Evolutionary conservation across 1,284 basidiomycete species (phyloP).

Genomic region (Grifola frondosa): DNA sequence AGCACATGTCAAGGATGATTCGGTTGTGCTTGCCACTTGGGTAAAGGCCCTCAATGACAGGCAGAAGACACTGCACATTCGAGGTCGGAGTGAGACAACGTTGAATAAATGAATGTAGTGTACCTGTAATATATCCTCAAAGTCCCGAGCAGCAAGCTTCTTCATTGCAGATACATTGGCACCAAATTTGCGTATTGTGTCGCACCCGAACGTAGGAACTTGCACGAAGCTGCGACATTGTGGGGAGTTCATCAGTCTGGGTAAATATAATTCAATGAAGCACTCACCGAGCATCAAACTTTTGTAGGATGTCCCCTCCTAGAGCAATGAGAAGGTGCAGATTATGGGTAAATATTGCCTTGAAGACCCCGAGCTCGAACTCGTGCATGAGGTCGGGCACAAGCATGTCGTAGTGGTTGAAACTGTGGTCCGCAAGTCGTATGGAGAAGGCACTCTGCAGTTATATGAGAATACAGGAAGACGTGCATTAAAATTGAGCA

Average conservation of each 20-base stretch:
- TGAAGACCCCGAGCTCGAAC: slow-evolving; percentile 39
- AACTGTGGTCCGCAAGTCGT: slow-evolving; percentile 13
- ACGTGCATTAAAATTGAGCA: neutral
- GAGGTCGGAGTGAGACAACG: too few relatives aligned
- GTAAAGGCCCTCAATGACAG: slow-evolving; percentile 30
- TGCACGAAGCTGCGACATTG: slow-evolving; percentile 21
- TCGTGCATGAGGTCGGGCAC: slow-evolving; percentile 40
- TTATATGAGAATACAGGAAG: neutral
- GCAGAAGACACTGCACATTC: slow-evolving; percentile 27
- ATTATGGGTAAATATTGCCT: slow-evolving; percentile 8
- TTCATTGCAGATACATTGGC: slow-evolving; percentile 27
- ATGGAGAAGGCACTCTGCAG: slow-evolving; percentile 29
- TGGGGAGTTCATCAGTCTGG: neutral
- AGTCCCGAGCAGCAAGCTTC: slow-evolving; percentile 29
- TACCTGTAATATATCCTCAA: slow-evolving; percentile 31
- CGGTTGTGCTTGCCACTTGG: slow-evolving; percentile 16
- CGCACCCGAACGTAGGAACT: slow-evolving; percentile 27
- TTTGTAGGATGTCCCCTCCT: slow-evolving; percentile 1
- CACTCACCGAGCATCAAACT: slow-evolving; percentile 22
- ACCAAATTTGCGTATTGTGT: slow-evolving; percentile 26
- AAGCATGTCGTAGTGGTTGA: slow-evolving; percentile 32
- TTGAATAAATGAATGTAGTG: too few relatives aligned
- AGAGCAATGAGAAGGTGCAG: slow-evolving; percentile 10
- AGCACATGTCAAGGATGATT: slow-evolving; percentile 26
- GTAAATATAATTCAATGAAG: too few relatives aligned